Percentiles rank a stretch among this genome's conserved stretches.
Evolutionary conservation across 2,329 filamentous ascomycete species (phyloP).

Genomic region (Neocatenulostroma microsporum): DNA sequence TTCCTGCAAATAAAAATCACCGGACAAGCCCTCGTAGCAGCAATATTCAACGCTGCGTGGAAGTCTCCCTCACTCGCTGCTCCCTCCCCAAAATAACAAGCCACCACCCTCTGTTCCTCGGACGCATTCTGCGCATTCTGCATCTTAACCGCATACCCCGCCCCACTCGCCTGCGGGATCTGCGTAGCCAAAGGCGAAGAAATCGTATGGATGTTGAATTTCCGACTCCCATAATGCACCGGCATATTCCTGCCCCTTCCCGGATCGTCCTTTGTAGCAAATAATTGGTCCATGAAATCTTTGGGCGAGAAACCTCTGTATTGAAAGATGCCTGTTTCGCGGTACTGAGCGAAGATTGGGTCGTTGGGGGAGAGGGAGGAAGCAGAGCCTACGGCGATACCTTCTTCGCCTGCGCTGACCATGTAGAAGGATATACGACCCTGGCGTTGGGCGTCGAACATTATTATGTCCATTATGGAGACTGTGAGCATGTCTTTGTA

Average conservation of each 20-base stretch:
- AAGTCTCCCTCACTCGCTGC: constrained; percentile 89
- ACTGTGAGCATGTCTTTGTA: constrained; percentile 61
- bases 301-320: constrained; percentile 79
- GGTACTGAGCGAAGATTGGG: constrained; percentile 89
- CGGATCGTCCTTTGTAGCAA: constrained; percentile 73
- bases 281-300: constrained; percentile 93
- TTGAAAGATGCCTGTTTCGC: constrained; percentile 84
- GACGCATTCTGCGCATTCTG: constrained; percentile 66
- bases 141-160: constrained; percentile 80
- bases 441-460: constrained; percentile 96
- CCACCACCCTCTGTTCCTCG: constrained; percentile 59
- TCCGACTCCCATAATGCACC: constrained; percentile 82
- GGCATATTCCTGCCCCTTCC: constrained; percentile 92
- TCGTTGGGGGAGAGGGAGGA: constrained; percentile 77
- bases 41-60: constrained; percentile 84
- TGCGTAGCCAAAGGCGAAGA: constrained; percentile 81
- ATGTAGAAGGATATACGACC: constrained; percentile 96
- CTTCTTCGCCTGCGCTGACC: constrained; percentile 89
- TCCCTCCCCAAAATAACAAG: constrained; percentile 85
- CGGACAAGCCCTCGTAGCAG: constrained; percentile 78
- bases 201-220: constrained; percentile 82
- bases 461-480: constrained; percentile 89
- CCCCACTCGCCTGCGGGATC: constrained; percentile 78
- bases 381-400: constrained; percentile 81
- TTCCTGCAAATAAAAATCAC: constrained; percentile 87